These are phyloP conservation scores for Sugiyamaella novakii DNA, from an alignment of 1,139 yeast genomes.

Conservation along the genomic window DNA sequence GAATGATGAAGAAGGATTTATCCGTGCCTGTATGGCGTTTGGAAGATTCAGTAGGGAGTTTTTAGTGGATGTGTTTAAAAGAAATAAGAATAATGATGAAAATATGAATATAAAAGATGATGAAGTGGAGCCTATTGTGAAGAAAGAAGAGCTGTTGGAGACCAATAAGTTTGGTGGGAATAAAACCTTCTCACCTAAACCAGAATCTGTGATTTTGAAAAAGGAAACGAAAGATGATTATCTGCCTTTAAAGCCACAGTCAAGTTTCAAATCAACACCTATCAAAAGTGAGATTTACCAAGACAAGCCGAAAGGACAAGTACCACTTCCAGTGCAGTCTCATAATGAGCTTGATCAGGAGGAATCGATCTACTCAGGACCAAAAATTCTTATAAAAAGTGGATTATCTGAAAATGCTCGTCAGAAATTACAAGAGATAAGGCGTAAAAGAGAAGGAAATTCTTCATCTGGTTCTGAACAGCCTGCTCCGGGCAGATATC, in stretches of 20 bases:
- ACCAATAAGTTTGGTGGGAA: background rate
- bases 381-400: background rate
- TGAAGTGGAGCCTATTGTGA: constrained; percentile 1
- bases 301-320: constrained; percentile 1
- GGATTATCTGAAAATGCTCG: constrained; percentile 31
- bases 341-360: constrained; percentile 1
- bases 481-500: too few species aligned
- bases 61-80: constrained; percentile 30
- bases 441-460: constrained; percentile 24
- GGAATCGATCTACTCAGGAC: constrained; percentile 5
- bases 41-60: constrained; percentile 37
- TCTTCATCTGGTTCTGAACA: background rate
- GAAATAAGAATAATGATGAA: constrained; percentile 6
- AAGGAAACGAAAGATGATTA: background rate
- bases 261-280: background rate
- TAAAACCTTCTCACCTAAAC: too few species aligned
- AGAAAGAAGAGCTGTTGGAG: background rate
- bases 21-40: constrained; percentile 37
- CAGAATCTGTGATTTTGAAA: background rate
- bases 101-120: background rate
- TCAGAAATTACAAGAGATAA: constrained; percentile 30
- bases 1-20: constrained; percentile 29
- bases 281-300: constrained; percentile 1
- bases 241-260: background rate
- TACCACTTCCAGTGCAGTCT: too few species aligned